Evolutionary conservation across 176 grass and related monocot species (phyloP).

Genomic region (Cymbopogon citratus): DNA sequence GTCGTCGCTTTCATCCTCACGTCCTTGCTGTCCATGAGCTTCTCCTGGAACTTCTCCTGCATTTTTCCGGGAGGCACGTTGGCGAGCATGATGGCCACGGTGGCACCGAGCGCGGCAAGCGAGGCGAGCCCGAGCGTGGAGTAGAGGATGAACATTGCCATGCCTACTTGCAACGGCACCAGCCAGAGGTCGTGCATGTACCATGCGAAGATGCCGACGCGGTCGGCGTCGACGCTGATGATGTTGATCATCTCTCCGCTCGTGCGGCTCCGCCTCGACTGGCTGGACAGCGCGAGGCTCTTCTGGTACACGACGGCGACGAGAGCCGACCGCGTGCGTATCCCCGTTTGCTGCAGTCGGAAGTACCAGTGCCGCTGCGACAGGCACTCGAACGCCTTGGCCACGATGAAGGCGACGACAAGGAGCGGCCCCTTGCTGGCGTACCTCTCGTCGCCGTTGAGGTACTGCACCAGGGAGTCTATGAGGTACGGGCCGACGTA

Average conservation of each 20-base stretch:
- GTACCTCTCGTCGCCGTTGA: neutral
- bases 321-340: slow-evolving; percentile 23
- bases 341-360: slow-evolving; percentile 47
- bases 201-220: slow-evolving; percentile 42
- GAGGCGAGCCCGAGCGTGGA: slow-evolving; percentile 54
- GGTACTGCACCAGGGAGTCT: slow-evolving; percentile 11
- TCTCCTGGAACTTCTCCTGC: too few species aligned
- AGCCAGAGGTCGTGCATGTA: slow-evolving; percentile 82
- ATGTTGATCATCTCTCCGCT: slow-evolving; percentile 37
- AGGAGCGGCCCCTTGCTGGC: slow-evolving; percentile 39
- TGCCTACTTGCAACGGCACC: slow-evolving; percentile 57
- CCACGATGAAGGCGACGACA: slow-evolving; percentile 50
- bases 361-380: slow-evolving; percentile 51
- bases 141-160: slow-evolving; percentile 70
- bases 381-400: slow-evolving; percentile 67
- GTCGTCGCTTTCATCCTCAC: too few species aligned
- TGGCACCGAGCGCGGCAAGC: slow-evolving; percentile 46
- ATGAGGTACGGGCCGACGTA: neutral
- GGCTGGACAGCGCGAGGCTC: neutral
- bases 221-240: slow-evolving; percentile 51
- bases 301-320: slow-evolving; percentile 12
- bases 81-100: slow-evolving; percentile 37
- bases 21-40: too few species aligned
- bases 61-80: too few species aligned
- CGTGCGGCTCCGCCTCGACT: slow-evolving; percentile 1